Evolutionary conservation across 257 asterid genomes (phyloP).

Genomic region (Ilex asprella): DNA sequence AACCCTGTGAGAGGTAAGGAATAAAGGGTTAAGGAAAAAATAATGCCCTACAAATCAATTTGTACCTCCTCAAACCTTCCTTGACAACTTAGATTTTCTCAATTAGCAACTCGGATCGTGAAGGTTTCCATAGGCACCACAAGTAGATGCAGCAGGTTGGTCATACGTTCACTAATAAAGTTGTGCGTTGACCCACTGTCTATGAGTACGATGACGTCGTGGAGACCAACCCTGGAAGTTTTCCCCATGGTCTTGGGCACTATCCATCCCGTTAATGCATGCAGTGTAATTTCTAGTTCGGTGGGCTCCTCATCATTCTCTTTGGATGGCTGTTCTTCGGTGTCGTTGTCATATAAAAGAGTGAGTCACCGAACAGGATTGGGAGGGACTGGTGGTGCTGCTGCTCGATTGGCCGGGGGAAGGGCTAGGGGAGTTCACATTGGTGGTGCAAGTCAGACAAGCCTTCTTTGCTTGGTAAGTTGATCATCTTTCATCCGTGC

Average conservation of each 20-base stretch:
- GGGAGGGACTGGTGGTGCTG: not conserved
- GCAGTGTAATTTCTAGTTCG: not conserved
- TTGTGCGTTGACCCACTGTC: not conserved
- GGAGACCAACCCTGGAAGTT: not conserved
- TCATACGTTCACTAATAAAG: not conserved
- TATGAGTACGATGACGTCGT: not conserved
- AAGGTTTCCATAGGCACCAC: not conserved
- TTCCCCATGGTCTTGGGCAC: not conserved
- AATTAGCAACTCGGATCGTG: not conserved
- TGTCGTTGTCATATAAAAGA: too few relatives aligned
- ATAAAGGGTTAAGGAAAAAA: not conserved
- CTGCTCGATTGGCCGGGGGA: too few relatives aligned
- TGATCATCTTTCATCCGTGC: constrained; percentile 2
- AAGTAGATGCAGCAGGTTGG: not conserved
- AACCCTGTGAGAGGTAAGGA: not conserved
- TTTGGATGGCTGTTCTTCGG: too few relatives aligned
- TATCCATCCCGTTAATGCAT: not conserved
- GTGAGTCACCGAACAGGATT: not conserved
- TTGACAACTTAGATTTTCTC: not conserved
- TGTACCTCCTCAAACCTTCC: not conserved
- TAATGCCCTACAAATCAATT: not conserved
- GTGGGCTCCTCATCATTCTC: too few relatives aligned
- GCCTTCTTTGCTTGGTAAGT: not conserved
- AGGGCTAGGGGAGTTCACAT: too few relatives aligned
- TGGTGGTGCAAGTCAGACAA: too few relatives aligned